Evolutionary conservation across 148 eudicot genomes (phyloP).

Genomic region (Fagopyrum esculentum): DNA sequence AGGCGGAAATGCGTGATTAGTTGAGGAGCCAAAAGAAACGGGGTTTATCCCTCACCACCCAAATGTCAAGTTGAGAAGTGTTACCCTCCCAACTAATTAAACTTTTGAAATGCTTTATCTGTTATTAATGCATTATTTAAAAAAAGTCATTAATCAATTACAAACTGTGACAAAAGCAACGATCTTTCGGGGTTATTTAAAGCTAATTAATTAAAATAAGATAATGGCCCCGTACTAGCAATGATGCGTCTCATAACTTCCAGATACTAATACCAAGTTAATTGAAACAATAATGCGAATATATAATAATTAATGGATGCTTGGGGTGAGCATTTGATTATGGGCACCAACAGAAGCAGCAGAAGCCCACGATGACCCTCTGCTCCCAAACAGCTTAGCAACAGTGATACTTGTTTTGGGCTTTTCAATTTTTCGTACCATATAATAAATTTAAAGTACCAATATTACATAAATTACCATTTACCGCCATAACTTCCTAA

Average conservation of each 20-base stretch:
- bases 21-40: neutral
- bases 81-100: neutral
- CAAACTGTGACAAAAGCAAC: neutral
- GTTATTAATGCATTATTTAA: neutral
- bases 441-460: too few relatives aligned
- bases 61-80: conserved; percentile 11
- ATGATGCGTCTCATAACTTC: conserved; percentile 8
- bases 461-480: too few relatives aligned
- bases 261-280: neutral
- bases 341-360: conserved; percentile 11
- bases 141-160: neutral
- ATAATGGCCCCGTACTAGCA: conserved; percentile 5
- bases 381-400: conserved; percentile 13
- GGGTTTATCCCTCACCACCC: conserved; percentile 8
- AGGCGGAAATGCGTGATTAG: neutral
- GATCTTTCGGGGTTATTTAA: neutral
- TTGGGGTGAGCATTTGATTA: conserved; percentile 8
- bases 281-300: neutral
- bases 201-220: neutral
- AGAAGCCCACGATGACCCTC: conserved; percentile 13
- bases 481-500: too few relatives aligned
- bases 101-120: conserved; percentile 6
- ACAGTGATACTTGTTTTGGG: neutral
- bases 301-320: neutral
- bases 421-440: neutral